phyloP scores from a whole-genome alignment of 2,329 filamentous ascomycete genomes.

The Colletotrichum sp. region DNA sequence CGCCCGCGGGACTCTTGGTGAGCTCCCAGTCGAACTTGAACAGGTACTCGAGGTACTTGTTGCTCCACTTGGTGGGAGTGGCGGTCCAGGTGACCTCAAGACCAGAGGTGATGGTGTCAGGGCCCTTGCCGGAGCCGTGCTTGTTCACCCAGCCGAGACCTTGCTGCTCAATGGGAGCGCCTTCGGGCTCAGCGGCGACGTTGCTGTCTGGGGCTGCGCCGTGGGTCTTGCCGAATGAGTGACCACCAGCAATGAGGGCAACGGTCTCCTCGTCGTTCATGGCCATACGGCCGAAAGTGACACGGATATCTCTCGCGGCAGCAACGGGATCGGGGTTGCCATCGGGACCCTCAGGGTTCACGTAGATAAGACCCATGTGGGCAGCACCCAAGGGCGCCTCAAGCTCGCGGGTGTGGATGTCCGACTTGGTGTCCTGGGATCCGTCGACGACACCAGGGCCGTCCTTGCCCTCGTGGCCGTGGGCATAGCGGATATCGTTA shows the following conservation, averaged over 20 bases:
- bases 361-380: constrained; percentile 82
- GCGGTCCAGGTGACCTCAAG: constrained; percentile 82
- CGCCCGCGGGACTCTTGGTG: constrained; percentile 76
- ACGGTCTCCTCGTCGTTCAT: constrained; percentile 87
- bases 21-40: constrained; percentile 82
- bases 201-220: constrained; percentile 66
- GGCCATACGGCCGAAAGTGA: constrained; percentile 80
- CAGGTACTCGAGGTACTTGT: constrained; percentile 76
- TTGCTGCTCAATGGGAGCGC: constrained; percentile 66
- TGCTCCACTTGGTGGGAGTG: constrained; percentile 77
- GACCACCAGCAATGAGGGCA: constrained; percentile 78
- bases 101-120: constrained; percentile 76
- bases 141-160: constrained; percentile 77
- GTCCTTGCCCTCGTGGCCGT: constrained; percentile 39
- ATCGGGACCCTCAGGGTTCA: constrained; percentile 81
- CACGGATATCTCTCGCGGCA: constrained; percentile 74
- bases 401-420: constrained; percentile 38
- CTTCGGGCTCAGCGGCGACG: constrained; percentile 72
- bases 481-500: constrained; percentile 72
- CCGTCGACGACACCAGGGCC: constrained; percentile 34
- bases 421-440: constrained; percentile 31
- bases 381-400: constrained; percentile 73
- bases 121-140: constrained; percentile 68
- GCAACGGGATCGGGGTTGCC: constrained; percentile 74
- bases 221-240: constrained; percentile 85